Percentiles rank a stretch among this genome's conserved stretches.
Conservation (phyloP, 83 land plant genomes). For the Larix sibirica region DNA sequence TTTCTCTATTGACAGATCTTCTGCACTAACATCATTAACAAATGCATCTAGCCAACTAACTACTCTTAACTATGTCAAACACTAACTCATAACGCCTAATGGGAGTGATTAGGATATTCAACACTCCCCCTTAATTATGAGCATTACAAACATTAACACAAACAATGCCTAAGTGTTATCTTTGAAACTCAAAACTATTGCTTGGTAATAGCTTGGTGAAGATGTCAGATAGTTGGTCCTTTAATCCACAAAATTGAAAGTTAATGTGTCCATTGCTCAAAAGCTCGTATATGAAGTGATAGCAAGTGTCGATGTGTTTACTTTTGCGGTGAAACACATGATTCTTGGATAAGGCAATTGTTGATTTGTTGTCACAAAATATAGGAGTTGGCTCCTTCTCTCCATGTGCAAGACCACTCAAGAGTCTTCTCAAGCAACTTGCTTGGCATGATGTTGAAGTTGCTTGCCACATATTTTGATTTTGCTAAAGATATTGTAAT, state of each 20-base stretch:
- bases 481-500: neutral
- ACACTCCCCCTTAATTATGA: neutral
- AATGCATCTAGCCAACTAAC: no score
- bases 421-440: neutral
- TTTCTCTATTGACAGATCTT: no score
- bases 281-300: neutral
- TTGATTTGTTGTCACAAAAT: no score
- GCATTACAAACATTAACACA: neutral
- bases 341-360: no score
- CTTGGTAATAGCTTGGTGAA: neutral
- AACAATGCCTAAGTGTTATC: neutral
- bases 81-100: no score
- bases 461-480: neutral
- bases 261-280: neutral
- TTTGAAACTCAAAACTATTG: neutral
- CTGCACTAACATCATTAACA: no score
- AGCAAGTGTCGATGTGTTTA: neutral
- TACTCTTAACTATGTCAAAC: no score
- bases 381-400: neutral
- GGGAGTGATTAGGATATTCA: no score
- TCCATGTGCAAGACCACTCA: neutral
- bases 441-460: neutral
- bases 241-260: no score
- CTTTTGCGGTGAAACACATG: no score
- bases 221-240: neutral